Evolutionary conservation across 371 early-diverging fungal species (phyloP).

Genomic region (Chytridium lagenaria): DNA sequence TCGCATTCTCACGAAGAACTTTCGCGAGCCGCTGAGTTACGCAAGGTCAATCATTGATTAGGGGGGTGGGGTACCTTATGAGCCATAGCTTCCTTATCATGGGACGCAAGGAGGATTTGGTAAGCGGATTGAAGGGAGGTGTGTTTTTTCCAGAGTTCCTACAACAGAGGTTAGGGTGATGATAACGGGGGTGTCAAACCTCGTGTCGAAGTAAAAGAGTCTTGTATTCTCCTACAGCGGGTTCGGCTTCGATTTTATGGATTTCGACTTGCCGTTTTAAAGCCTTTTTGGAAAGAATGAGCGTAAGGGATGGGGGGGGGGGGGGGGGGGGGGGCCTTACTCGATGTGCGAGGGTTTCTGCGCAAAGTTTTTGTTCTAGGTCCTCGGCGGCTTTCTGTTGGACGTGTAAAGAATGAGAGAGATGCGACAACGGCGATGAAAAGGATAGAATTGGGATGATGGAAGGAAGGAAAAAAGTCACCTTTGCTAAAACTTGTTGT

Average conservation of each 20-base stretch:
- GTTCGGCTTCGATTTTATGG: neutral
- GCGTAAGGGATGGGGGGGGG: too few relatives aligned
- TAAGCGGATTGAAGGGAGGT: neutral
- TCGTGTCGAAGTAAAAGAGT: conserved; percentile 4
- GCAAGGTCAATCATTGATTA: neutral
- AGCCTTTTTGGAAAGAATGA: too few relatives aligned
- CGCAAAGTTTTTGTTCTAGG: neutral
- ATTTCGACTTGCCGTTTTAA: neutral
- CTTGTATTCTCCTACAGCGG: conserved; percentile 8
- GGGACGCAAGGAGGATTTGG: neutral
- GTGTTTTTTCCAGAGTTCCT: conserved; percentile 10
- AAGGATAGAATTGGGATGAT: neutral
- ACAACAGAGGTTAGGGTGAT: neutral
- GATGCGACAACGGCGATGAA: too few relatives aligned
- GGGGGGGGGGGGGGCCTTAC: too few relatives aligned
- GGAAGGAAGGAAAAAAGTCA: neutral
- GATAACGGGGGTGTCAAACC: neutral
- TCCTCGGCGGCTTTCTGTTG: conserved; percentile 7
- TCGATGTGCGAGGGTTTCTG: neutral
- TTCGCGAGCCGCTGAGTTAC: neutral
- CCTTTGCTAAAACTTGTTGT: neutral
- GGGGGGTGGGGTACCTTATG: neutral
- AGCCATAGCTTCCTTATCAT: conserved; percentile 7
- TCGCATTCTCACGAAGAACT: neutral
- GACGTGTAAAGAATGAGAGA: too few relatives aligned